Conservation (phyloP, 768 basidiomycete species). For the Auriscalpium orientale region DNA sequence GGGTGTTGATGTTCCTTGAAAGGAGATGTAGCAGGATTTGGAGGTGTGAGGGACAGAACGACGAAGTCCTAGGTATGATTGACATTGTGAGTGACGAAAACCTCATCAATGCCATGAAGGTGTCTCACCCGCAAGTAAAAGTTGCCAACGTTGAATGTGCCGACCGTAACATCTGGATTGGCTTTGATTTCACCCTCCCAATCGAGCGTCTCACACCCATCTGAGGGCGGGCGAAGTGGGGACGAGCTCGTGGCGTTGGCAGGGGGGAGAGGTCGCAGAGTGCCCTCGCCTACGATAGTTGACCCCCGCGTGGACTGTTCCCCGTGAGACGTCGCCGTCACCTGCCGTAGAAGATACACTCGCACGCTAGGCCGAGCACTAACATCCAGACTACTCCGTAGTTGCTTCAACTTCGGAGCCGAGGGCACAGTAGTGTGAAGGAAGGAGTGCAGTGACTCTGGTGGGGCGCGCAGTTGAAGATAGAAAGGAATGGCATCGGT, state of each 20-base stretch:
- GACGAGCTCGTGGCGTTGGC: conserved; percentile 19
- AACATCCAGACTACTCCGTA: conserved; percentile 12
- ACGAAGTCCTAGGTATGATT: conserved; percentile 46
- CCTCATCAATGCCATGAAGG: neutral
- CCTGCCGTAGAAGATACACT: conserved; percentile 48
- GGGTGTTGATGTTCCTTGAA: conserved; percentile 32
- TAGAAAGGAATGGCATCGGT: conserved; percentile 57
- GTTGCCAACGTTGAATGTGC: conserved; percentile 39
- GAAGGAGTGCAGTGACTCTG: conserved; percentile 39
- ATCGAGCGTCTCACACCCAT: conserved; percentile 38
- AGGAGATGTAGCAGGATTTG: conserved; percentile 28
- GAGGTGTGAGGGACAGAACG: conserved; percentile 37
- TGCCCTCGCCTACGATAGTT: conserved; percentile 39
- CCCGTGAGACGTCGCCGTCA: conserved; percentile 28
- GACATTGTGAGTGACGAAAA: neutral
- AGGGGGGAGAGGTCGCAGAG: conserved; percentile 38
- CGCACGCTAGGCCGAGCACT: conserved; percentile 26
- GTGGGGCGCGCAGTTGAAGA: conserved; percentile 46
- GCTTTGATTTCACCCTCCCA: conserved; percentile 51
- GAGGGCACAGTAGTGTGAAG: conserved; percentile 21
- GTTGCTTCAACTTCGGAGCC: conserved; percentile 6
- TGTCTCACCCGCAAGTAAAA: conserved; percentile 44
- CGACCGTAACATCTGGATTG: conserved; percentile 30
- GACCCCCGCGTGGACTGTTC: conserved; percentile 31
- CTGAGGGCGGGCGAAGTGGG: conserved; percentile 13